These are phyloP conservation scores for Magnaporthales sp. DNA, from an alignment of 2,329 filamentous ascomycete genomes.

Conservation along the genomic window DNA sequence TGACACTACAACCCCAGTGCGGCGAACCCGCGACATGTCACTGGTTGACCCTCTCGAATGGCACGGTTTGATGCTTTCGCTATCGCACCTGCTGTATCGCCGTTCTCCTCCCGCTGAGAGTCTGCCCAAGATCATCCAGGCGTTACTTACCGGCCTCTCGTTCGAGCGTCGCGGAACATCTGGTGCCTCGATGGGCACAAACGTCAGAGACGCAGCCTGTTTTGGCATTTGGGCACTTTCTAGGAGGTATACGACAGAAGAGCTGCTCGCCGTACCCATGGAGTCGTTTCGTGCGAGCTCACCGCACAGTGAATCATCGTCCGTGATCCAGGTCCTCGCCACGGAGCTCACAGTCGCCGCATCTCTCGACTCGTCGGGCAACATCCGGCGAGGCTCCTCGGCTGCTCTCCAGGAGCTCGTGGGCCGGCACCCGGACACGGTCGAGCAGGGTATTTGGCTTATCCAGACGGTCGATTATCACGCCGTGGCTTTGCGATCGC, in stretches of 20 bases:
- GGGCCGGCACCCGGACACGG: slow-evolving; percentile 80
- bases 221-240: slow-evolving; percentile 94
- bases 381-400: slow-evolving; percentile 86
- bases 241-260: slow-evolving; percentile 72
- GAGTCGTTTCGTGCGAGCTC: slow-evolving; percentile 28
- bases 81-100: slow-evolving; percentile 80
- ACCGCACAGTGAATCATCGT: slow-evolving; percentile 12
- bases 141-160: slow-evolving; percentile 67
- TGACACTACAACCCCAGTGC: slow-evolving; percentile 16
- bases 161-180: slow-evolving; percentile 86
- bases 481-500: slow-evolving; percentile 75
- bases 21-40: slow-evolving; percentile 50
- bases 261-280: slow-evolving; percentile 49
- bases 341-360: slow-evolving; percentile 74
- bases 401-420: slow-evolving; percentile 91
- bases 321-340: slow-evolving; percentile 68
- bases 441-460: slow-evolving; percentile 72
- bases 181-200: slow-evolving; percentile 77
- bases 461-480: slow-evolving; percentile 93
- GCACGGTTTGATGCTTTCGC: slow-evolving; percentile 85
- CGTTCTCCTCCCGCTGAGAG: slow-evolving; percentile 65
- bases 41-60: slow-evolving; percentile 76
- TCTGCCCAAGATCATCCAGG: slow-evolving; percentile 65
- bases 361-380: slow-evolving; percentile 82
- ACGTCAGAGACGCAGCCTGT: slow-evolving; percentile 89